Evolutionary conservation across 2,329 filamentous ascomycete species (phyloP).

Genomic region (Drechmeria coniospora): DNA sequence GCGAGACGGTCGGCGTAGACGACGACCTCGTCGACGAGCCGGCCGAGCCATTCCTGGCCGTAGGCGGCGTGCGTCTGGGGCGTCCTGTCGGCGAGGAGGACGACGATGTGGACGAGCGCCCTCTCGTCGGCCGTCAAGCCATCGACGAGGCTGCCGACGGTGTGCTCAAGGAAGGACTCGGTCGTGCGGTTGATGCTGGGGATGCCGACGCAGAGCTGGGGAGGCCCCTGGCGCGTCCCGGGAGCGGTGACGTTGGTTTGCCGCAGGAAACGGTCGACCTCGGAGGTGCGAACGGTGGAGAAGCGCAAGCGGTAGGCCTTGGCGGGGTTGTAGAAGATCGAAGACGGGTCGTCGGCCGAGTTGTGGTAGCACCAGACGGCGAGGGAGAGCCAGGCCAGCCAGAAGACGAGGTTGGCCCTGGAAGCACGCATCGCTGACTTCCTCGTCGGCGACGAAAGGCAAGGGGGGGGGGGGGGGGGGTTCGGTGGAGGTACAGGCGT

Average conservation of each 20-base stretch:
- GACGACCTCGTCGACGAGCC: conserved; percentile 17
- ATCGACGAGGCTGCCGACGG: conserved; percentile 17
- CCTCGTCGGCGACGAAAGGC: not conserved
- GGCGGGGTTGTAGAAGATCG: conserved; percentile 15
- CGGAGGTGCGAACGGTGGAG: conserved; percentile 10
- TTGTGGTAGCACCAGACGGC: conserved; percentile 14
- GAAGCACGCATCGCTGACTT: conserved; percentile 12
- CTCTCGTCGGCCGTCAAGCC: conserved; percentile 15
- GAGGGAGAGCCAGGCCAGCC: conserved; percentile 13
- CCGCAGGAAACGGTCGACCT: conserved; percentile 13
- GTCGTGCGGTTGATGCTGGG: conserved; percentile 17
- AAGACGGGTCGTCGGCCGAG: conserved; percentile 19
- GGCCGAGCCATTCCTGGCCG: conserved; percentile 15
- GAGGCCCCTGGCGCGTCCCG: not conserved
- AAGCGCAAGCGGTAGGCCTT: conserved; percentile 13
- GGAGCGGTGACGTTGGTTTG: conserved; percentile 1
- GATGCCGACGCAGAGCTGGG: conserved; percentile 17
- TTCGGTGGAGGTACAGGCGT: not conserved
- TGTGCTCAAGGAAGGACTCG: conserved; percentile 13
- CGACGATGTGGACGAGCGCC: conserved; percentile 15
- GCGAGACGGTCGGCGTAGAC: conserved; percentile 11
- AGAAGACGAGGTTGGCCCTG: conserved; percentile 16
- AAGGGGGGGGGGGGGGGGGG: not conserved
- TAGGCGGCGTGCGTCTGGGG: conserved; percentile 16
- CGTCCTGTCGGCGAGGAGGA: conserved; percentile 19